Base-by-base conservation (phyloP, 306 rosid species). In the Potentilla sterilis region DNA sequence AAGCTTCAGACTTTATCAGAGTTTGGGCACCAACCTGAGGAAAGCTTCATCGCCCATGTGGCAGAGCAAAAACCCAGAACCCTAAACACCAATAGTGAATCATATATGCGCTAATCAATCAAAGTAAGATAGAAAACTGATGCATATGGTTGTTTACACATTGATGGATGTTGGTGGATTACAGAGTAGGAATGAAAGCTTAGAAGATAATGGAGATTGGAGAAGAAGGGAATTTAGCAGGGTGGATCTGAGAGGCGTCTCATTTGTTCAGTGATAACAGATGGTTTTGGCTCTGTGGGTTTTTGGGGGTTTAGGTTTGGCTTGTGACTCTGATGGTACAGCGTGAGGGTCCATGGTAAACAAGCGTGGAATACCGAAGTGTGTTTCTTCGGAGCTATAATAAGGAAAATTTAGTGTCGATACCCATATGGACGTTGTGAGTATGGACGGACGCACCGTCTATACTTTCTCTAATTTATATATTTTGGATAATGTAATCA, bases 301-400 rank as follows among this genome's bases (percentile, higher is more conserved):
- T 52, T 32, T 52, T 58, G 73, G 61, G 77, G 76, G 48, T 72
- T 73, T 72, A 14, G 80, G 75, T 54, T 64, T 73, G 12, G 75
- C 9, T 3, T 24, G 64, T 61, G 41, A 76, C 28, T 41, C 38
- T 16, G 69, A 54, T 43, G 46, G 62, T 5, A 28, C n/a, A 37
- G 42, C 38, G 69, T 34, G 70, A 28, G 49, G 65, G 62, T 73
- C 79, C 77, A 77, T 19, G 18, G 54, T 57, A 77, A 51, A 77
- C 21, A 54, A 69, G 44, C 69, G 75, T 62, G 82, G 70, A 66
- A 75, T 32, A 44, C 80, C 65, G 6, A 8, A 8, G 63, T 1
- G 21, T 51, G 6, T 46, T 46, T 48, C n/a, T 48, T 48, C 14
- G 6, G 14, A 47, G 52, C 52, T 14, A 47, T 12, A 1, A n/a